These are phyloP conservation scores for Cryphonectria radicalis DNA, from an alignment of 2,329 filamentous ascomycete species.

Conservation along the genomic window DNA sequence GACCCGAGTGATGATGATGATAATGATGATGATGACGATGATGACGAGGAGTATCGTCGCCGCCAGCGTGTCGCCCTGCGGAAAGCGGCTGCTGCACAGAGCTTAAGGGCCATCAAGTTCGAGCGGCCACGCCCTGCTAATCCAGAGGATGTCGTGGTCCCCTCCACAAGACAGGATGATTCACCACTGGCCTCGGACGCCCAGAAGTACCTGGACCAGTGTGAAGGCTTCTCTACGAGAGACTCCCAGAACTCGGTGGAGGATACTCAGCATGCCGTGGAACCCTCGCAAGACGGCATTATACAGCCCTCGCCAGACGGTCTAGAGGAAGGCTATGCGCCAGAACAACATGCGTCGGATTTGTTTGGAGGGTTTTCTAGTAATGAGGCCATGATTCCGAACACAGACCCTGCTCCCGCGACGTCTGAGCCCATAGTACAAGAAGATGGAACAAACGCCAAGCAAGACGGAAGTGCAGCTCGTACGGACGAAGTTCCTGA, in stretches of 20 bases:
- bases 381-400: slow-evolving; percentile 23
- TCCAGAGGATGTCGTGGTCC: slow-evolving; percentile 40
- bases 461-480: not conserved
- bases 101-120: slow-evolving; percentile 48
- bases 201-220: slow-evolving; percentile 31
- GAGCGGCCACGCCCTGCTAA: slow-evolving; percentile 28
- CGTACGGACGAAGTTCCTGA: slow-evolving; percentile 36
- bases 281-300: slow-evolving; percentile 20
- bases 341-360: not conserved
- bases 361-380: slow-evolving; percentile 10
- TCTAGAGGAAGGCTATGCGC: not conserved
- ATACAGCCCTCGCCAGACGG: slow-evolving; percentile 1
- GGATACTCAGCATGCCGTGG: slow-evolving; percentile 30
- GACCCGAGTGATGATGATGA: slow-evolving; percentile 38
- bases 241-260: slow-evolving; percentile 32
- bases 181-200: slow-evolving; percentile 25
- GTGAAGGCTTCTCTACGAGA: slow-evolving; percentile 29
- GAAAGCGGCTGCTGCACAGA: slow-evolving; percentile 45
- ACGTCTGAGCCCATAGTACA: slow-evolving; percentile 13
- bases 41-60: slow-evolving; percentile 41
- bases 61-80: slow-evolving; percentile 44
- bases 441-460: slow-evolving; percentile 15
- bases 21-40: slow-evolving; percentile 33
- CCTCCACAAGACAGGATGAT: slow-evolving; percentile 38
- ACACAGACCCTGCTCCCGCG: slow-evolving; percentile 19